A percentile compares a stretch with the other conserved stretches of the same genome.
phyloP scores from a whole-genome alignment of 140 eudicot genomes.

The Anethum foeniculum region DNA sequence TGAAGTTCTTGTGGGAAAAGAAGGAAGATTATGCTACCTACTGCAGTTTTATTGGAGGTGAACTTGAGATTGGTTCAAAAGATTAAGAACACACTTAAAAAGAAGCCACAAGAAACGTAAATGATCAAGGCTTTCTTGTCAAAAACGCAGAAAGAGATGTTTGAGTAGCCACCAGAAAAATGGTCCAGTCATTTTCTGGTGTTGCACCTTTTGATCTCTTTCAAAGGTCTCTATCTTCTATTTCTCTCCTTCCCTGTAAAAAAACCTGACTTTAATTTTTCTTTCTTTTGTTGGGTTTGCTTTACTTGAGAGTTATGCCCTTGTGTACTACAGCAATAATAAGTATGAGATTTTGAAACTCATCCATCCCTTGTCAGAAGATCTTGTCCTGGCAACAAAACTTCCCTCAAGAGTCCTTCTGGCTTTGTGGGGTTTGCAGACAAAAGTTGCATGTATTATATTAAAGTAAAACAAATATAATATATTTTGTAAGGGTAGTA shows the following conservation, averaged over 20 bases:
- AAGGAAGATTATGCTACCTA: background rate
- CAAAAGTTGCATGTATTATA: conserved; percentile 11
- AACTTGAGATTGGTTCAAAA: background rate
- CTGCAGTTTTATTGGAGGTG: background rate
- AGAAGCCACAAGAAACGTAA: conserved; percentile 21
- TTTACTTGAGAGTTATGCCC: background rate
- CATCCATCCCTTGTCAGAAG: conserved; percentile 30
- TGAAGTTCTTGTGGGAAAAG: background rate
- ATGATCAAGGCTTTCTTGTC: conserved; percentile 43
- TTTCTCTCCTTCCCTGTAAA: conserved; percentile 37
- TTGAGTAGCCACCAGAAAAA: conserved; percentile 42
- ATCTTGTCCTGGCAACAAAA: conserved; percentile 47
- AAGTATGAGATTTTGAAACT: conserved; percentile 29
- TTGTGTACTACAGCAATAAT: conserved; percentile 3
- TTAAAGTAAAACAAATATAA: background rate
- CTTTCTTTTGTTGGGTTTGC: conserved; percentile 12
- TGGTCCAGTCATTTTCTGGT: conserved; percentile 34
- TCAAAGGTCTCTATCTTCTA: conserved; percentile 35
- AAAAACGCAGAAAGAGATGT: background rate
- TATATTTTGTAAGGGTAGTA: background rate
- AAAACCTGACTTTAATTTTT: conserved; percentile 37
- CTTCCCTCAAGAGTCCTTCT: conserved; percentile 5
- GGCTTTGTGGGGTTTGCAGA: conserved; percentile 49
- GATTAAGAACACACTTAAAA: background rate
- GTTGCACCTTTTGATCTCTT: conserved; percentile 20